phyloP scores from a whole-genome alignment of 441 rosid species.

The Eruca vesicaria region DNA sequence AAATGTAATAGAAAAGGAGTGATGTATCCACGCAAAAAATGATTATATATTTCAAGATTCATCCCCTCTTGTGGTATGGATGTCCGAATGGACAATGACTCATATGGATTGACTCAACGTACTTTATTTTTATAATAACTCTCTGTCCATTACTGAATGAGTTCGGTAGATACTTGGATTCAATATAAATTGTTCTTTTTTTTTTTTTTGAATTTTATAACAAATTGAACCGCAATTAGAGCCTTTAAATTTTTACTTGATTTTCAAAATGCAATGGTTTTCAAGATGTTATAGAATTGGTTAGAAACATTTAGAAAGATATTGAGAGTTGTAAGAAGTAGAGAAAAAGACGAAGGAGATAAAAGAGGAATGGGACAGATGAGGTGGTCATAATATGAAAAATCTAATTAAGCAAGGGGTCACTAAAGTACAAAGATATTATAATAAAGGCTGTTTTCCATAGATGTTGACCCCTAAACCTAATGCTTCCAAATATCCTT shows the following conservation, averaged over 20 bases:
- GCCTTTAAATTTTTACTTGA: neutral
- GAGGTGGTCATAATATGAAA: constrained; percentile 3
- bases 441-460: constrained; percentile 6
- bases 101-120: neutral
- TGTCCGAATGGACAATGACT: constrained; percentile 9
- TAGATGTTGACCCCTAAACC: constrained; percentile 8
- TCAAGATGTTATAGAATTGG: neutral
- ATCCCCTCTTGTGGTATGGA: constrained; percentile 14
- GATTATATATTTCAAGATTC: neutral
- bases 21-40: neutral
- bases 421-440: neutral
- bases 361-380: constrained; percentile 8
- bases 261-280: neutral
- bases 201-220: neutral
- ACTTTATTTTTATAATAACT: neutral
- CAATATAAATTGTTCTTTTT: neutral
- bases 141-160: neutral
- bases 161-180: neutral
- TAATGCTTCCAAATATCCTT: constrained; percentile 7
- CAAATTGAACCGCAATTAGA: neutral
- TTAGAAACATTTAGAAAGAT: neutral
- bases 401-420: neutral
- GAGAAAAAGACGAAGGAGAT: constrained; percentile 2
- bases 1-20: neutral
- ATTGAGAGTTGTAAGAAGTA: neutral